These are phyloP conservation scores for Geotrichum reessii DNA, from an alignment of 1,139 yeast species.

Conservation along the genomic window DNA sequence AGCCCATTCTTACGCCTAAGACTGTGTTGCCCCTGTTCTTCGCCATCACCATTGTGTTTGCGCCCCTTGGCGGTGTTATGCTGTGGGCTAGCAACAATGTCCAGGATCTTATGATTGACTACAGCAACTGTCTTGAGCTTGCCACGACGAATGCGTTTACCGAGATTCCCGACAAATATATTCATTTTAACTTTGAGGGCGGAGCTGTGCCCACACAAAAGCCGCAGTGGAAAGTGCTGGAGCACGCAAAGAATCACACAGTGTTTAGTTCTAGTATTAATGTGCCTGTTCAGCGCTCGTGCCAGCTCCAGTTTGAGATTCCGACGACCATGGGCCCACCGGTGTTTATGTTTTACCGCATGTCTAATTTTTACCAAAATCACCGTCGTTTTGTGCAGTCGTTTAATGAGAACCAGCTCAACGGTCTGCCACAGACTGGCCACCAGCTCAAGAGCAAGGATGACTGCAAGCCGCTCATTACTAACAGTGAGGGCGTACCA, in stretches of 20 bases:
- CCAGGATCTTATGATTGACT: slow-evolving; percentile 76
- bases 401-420: slow-evolving; percentile 82
- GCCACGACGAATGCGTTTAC: slow-evolving; percentile 53
- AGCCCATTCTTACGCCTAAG: slow-evolving; percentile 84
- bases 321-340: slow-evolving; percentile 72
- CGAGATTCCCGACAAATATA: slow-evolving; percentile 57
- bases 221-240: slow-evolving; percentile 64
- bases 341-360: slow-evolving; percentile 69
- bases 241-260: slow-evolving; percentile 29
- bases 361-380: slow-evolving; percentile 82
- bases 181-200: slow-evolving; percentile 47
- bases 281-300: slow-evolving; percentile 36
- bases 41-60: slow-evolving; percentile 70
- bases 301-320: slow-evolving; percentile 71
- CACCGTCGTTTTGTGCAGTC: slow-evolving; percentile 92
- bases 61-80: slow-evolving; percentile 89
- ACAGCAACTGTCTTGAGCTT: slow-evolving; percentile 60
- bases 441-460: slow-evolving; percentile 64
- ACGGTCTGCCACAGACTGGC: slow-evolving; percentile 64
- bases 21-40: slow-evolving; percentile 80
- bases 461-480: slow-evolving; percentile 78
- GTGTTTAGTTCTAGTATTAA: slow-evolving; percentile 22
- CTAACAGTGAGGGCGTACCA: slow-evolving; percentile 47
- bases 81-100: slow-evolving; percentile 71
- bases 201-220: slow-evolving; percentile 28